Conservation (phyloP, 2,329 filamentous ascomycete species). For the Pyrenochaeta sp. region DNA sequence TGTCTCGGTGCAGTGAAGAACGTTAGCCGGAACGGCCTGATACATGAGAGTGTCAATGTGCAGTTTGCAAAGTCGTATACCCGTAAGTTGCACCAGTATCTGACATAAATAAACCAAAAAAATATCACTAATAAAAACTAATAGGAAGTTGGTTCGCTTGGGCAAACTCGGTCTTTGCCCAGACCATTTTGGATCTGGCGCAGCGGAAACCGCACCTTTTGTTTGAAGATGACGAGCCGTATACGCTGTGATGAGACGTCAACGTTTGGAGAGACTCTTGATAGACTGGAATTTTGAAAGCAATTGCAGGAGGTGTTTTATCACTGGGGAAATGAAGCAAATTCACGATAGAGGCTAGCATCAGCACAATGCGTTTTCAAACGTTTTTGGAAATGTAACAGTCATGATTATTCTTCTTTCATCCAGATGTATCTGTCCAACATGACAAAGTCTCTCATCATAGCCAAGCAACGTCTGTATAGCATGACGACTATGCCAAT, state of each 20-base stretch:
- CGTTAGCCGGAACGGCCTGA: slow-evolving; percentile 77
- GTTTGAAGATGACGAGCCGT: slow-evolving; percentile 69
- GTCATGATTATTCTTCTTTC: not conserved
- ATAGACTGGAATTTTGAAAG: too few relatives aligned
- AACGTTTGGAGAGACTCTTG: not conserved
- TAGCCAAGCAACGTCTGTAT: not conserved
- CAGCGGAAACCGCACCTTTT: slow-evolving; percentile 87
- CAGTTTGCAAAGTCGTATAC: slow-evolving; percentile 76
- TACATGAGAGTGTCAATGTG: slow-evolving; percentile 94
- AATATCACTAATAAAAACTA: slow-evolving; percentile 1
- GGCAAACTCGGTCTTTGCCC: slow-evolving; percentile 96
- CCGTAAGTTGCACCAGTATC: slow-evolving; percentile 66
- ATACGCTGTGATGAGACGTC: slow-evolving; percentile 17
- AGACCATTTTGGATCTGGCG: slow-evolving; percentile 89
- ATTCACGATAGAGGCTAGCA: not conserved
- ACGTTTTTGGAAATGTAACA: not conserved
- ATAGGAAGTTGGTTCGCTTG: slow-evolving; percentile 90
- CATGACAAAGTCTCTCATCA: not conserved
- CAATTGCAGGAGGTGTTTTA: too few relatives aligned
- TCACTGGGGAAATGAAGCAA: not conserved
- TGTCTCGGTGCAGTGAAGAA: slow-evolving; percentile 78
- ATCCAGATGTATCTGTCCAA: not conserved
- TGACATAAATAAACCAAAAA: not conserved
- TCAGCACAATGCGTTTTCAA: not conserved
- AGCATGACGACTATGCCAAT: not conserved